These are phyloP conservation scores for Wallacemonas sp. DNA, from an alignment of 208 protist genomes.

Conservation along the genomic window DNA sequence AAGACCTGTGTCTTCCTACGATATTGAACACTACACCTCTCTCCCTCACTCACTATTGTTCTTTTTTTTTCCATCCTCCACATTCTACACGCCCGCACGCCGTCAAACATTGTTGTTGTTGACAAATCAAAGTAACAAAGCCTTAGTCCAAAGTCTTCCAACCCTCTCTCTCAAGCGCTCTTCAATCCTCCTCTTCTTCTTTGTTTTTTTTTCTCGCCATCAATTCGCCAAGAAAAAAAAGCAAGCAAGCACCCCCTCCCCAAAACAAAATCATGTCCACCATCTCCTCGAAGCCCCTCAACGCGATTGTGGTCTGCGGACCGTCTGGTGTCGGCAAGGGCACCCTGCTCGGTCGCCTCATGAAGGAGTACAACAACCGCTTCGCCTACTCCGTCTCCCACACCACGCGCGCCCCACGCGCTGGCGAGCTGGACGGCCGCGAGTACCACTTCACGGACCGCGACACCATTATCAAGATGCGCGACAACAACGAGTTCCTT, in stretches of 20 bases:
- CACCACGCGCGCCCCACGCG: constrained; percentile 87
- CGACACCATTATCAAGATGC: constrained; percentile 69
- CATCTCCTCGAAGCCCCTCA: constrained; percentile 30
- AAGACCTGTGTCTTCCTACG: too few relatives aligned
- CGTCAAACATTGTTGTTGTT: too few relatives aligned
- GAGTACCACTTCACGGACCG: constrained; percentile 91
- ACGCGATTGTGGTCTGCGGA: constrained; percentile 89
- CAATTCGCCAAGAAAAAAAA: not conserved
- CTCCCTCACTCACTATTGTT: too few relatives aligned
- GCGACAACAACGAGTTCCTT: constrained; percentile 81
- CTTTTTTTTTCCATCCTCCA: too few relatives aligned
- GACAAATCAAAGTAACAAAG: too few relatives aligned
- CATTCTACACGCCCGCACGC: too few relatives aligned
- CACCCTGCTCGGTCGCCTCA: constrained; percentile 86
- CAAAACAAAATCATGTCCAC: constrained; percentile 13
- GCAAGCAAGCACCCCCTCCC: constrained; percentile 3
- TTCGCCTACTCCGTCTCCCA: constrained; percentile 94
- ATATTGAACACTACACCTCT: too few relatives aligned
- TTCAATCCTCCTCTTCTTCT: not conserved
- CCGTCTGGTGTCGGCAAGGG: constrained; percentile 94
- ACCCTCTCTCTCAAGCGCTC: too few relatives aligned
- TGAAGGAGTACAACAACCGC: constrained; percentile 56
- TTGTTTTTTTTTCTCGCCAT: not conserved
- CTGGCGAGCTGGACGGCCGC: constrained; percentile 85
- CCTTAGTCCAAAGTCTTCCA: too few relatives aligned